Evolutionary conservation across 2,329 filamentous ascomycete genomes (phyloP), one percentile per base, ranked within the genome.

Genomic region (Cadophora malorum): DNA sequence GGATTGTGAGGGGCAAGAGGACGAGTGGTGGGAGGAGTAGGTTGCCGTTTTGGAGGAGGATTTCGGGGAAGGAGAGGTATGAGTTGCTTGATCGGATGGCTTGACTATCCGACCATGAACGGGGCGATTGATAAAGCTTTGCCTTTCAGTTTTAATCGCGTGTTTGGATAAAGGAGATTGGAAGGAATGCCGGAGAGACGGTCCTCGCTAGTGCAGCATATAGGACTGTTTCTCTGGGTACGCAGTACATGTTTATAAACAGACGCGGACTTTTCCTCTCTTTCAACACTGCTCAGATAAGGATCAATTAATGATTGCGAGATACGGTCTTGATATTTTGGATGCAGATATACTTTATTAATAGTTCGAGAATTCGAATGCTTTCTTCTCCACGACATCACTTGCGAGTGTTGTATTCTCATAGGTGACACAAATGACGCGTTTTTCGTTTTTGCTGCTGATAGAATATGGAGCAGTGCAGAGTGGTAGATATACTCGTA

Each of bases 191-290:
- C 35, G 52, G 60, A 64, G 69, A 69, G 61, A 66, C 47, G 58
- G 69, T 69, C 70, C 71, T 74, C 59, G 74, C 74, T 76, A 76
- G 74, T 76, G 74, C 74, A 76, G 74, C 74, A 72, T 71, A 73
- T 59, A 71, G 70, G 71, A 68, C 58, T 53, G 10, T 21, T 66
- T 65, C 56, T 52, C 47, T 64, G 50, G n/a, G n/a, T 55, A 8
- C 9, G 2, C 21, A 2, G 33, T 21, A 35, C 25, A 50, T 63
- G 16, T 52, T 35, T 33, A 64, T 55, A 28, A 45, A 41, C 33
- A 28, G 45, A 19, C 33, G 52, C 8, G 61, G 61, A 53, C 31
- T 55, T 53, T 55, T 55, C 8, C 19, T 52, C 10, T 8, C 12
- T 9, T 21, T 49, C 45, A 3, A n/a, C 45, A n/a, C 45, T 49